These are phyloP conservation scores for Verticillium longisporum DNA, from an alignment of 2,329 filamentous ascomycete genomes.

Conservation along the genomic window DNA sequence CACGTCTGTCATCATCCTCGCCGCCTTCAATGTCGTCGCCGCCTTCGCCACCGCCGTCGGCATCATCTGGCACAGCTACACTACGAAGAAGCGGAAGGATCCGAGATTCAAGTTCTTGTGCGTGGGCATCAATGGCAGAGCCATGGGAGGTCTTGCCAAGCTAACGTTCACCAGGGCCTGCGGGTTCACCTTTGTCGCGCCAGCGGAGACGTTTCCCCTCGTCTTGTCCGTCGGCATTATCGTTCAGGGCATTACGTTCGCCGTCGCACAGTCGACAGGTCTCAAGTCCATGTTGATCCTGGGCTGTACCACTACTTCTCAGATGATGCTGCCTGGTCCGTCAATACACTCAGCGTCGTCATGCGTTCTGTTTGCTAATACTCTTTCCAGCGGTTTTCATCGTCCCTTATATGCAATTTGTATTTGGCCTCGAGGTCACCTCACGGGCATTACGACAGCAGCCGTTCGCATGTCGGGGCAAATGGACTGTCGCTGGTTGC, in stretches of 20 bases:
- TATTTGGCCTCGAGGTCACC: constrained; percentile 58
- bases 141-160: not conserved
- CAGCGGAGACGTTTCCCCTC: constrained; percentile 47
- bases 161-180: constrained; percentile 21
- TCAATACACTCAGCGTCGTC: not conserved
- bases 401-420: constrained; percentile 56
- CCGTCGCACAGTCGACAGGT: constrained; percentile 48
- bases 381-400: constrained; percentile 52
- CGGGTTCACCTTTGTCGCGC: constrained; percentile 35
- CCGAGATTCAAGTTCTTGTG: constrained; percentile 35
- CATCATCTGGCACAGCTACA: constrained; percentile 51
- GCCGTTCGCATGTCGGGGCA: constrained; percentile 51
- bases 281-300: constrained; percentile 41
- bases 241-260: constrained; percentile 51
- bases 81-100: constrained; percentile 32
- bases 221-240: constrained; percentile 50
- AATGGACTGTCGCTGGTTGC: constrained; percentile 54
- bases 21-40: constrained; percentile 53
- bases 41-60: constrained; percentile 49
- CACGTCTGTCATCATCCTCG: constrained; percentile 54
- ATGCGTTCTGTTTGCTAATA: not conserved
- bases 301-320: constrained; percentile 47
- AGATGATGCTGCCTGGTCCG: constrained; percentile 55
- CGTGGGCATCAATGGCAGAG: constrained; percentile 1
- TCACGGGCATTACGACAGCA: constrained; percentile 45